phyloP scores from a whole-genome alignment of 129 eudicot genomes.

The Tagetes erecta region DNA sequence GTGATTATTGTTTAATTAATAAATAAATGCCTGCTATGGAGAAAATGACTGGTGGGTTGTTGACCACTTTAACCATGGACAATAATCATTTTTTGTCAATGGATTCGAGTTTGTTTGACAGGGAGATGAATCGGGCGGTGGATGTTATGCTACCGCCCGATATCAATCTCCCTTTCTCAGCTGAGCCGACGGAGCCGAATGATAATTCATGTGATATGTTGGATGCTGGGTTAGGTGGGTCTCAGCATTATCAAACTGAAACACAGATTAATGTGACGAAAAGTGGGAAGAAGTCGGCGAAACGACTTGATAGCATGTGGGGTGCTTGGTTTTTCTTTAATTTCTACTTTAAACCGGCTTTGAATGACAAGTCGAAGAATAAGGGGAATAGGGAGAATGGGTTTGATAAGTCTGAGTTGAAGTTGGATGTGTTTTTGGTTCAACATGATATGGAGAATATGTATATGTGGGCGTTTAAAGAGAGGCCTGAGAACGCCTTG shows the following conservation, averaged over 20 bases:
- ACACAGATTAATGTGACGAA: slow-evolving; percentile 48
- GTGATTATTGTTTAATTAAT: neutral
- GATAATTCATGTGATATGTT: slow-evolving; percentile 67
- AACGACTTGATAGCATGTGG: slow-evolving; percentile 79
- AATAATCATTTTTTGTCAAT: slow-evolving; percentile 74
- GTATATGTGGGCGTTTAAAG: slow-evolving; percentile 90
- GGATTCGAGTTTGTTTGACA: slow-evolving; percentile 61
- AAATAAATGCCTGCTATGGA: slow-evolving; percentile 54
- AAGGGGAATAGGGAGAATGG: slow-evolving; percentile 51
- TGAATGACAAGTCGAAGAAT: slow-evolving; percentile 62
- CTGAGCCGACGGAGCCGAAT: slow-evolving; percentile 57
- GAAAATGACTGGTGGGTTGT: slow-evolving; percentile 58
- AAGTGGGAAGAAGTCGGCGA: slow-evolving; percentile 63
- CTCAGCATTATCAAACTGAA: slow-evolving; percentile 53
- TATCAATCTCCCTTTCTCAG: slow-evolving; percentile 74
- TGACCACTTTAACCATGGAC: slow-evolving; percentile 63
- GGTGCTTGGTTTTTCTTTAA: slow-evolving; percentile 94
- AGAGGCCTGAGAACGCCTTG: slow-evolving; percentile 76
- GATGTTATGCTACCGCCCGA: slow-evolving; percentile 62
- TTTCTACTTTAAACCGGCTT: slow-evolving; percentile 75
- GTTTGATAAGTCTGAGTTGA: slow-evolving; percentile 52
- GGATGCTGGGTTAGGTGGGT: slow-evolving; percentile 55
- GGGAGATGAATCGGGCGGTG: slow-evolving; percentile 56
- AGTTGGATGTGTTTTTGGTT: slow-evolving; percentile 72
- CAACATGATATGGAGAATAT: slow-evolving; percentile 94